A percentile compares a stretch with the other conserved stretches of the same genome.
phyloP scores from a whole-genome alignment of 164 flowering plant species.

The Piper betle region DNA sequence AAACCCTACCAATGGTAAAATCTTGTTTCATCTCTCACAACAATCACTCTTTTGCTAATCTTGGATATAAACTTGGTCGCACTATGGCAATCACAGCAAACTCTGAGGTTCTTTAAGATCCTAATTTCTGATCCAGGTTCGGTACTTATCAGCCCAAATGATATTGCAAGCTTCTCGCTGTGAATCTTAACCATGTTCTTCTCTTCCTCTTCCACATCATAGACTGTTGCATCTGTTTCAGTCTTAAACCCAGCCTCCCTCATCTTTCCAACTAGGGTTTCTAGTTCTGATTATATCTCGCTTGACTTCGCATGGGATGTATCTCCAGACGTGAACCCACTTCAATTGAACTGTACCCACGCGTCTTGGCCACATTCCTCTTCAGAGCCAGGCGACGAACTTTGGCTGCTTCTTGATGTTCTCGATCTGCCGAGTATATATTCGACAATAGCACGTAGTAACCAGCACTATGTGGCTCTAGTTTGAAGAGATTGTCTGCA shows the following conservation, averaged over 20 bases:
- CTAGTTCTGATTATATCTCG: constrained; percentile 59
- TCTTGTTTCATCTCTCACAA: constrained; percentile 88
- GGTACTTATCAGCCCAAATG: constrained; percentile 68
- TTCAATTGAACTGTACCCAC: constrained; percentile 80
- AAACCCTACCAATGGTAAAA: constrained; percentile 80
- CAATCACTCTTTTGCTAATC: constrained; percentile 60
- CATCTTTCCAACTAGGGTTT: constrained; percentile 58
- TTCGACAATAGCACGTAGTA: constrained; percentile 78
- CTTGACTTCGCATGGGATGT: constrained; percentile 45
- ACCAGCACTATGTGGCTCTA: constrained; percentile 66
- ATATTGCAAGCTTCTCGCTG: constrained; percentile 91
- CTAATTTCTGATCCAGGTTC: constrained; percentile 77
- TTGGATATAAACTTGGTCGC: constrained; percentile 84
- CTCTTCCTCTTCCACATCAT: constrained; percentile 97
- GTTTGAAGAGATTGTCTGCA: constrained; percentile 57
- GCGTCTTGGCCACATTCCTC: constrained; percentile 53
- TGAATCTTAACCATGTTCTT: constrained; percentile 76
- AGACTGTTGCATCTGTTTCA: constrained; percentile 55
- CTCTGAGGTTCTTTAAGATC: constrained; percentile 84
- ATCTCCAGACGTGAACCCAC: constrained; percentile 62
- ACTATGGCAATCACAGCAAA: constrained; percentile 85
- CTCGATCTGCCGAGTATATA: constrained; percentile 48
- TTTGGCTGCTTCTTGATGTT: constrained; percentile 56
- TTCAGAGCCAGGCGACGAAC: constrained; percentile 46
- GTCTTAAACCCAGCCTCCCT: constrained; percentile 66